A percentile compares a stretch with the other conserved stretches of the same genome.
Evolutionary conservation across 345 rosid genomes (phyloP).

Genomic region (Pseudoturritis turrita): DNA sequence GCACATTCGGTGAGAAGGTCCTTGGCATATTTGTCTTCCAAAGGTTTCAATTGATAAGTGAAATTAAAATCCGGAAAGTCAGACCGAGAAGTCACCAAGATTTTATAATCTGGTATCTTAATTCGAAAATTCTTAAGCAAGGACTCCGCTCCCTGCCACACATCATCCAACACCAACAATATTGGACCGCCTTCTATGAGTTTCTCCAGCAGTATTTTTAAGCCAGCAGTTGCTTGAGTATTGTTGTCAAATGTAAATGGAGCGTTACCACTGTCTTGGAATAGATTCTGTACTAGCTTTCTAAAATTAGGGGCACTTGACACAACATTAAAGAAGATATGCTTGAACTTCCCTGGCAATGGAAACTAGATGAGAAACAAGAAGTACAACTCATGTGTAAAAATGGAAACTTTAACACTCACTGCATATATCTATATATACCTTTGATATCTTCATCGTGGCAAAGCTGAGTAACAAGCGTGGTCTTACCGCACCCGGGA

Average conservation of each 20-base stretch:
- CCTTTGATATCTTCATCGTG: conserved; percentile 41
- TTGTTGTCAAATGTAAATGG: conserved; percentile 23
- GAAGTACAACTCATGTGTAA: not conserved
- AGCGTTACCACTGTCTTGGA: conserved; percentile 8
- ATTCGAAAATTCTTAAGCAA: conserved; percentile 28
- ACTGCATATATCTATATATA: not conserved
- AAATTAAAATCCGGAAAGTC: conserved; percentile 34
- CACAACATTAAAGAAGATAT: conserved; percentile 47
- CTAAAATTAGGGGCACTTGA: conserved; percentile 39
- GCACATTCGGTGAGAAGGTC: conserved; percentile 39
- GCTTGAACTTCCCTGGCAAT: conserved; percentile 42
- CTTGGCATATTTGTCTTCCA: conserved; percentile 34
- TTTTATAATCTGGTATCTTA: conserved; percentile 35
- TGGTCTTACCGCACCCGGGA: conserved; percentile 51
- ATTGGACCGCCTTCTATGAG: conserved; percentile 17
- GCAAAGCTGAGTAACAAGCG: conserved; percentile 41
- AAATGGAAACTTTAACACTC: not conserved
- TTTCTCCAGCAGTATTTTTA: conserved; percentile 21
- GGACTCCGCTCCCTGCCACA: conserved; percentile 45
- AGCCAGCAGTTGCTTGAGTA: conserved; percentile 17
- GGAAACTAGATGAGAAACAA: conserved; percentile 15
- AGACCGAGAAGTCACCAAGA: conserved; percentile 62
- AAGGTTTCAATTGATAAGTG: conserved; percentile 30
- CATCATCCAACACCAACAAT: conserved; percentile 71
- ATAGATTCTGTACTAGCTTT: conserved; percentile 32